Evolutionary conservation across 1,139 yeast genomes (phyloP).

Genomic region (Geotrichum reessii): DNA sequence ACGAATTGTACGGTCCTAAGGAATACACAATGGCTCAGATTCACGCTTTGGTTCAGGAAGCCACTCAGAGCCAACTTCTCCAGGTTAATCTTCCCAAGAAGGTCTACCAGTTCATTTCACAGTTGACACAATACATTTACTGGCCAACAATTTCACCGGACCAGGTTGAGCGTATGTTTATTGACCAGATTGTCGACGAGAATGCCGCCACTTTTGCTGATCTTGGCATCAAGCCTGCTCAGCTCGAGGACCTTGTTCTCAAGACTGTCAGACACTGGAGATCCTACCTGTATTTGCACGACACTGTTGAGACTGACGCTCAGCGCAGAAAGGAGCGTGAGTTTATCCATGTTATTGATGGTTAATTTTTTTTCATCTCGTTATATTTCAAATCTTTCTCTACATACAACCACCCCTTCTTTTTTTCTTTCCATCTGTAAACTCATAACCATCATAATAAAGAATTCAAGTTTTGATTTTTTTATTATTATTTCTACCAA

Average conservation of each 20-base stretch:
- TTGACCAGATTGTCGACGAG: conserved; percentile 60
- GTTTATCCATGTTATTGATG: conserved; percentile 32
- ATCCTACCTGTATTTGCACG: conserved; percentile 33
- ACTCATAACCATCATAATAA: neutral
- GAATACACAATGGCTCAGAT: conserved; percentile 58
- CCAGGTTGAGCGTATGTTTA: conserved; percentile 68
- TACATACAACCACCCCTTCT: neutral
- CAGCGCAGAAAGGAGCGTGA: conserved; percentile 34
- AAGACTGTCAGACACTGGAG: conserved; percentile 48
- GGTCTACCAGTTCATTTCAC: conserved; percentile 43
- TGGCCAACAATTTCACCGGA: conserved; percentile 71
- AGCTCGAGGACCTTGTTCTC: conserved; percentile 63
- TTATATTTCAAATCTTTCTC: neutral
- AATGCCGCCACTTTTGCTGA: conserved; percentile 63
- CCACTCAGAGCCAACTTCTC: conserved; percentile 43
- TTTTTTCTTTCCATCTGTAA: neutral
- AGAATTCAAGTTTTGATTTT: neutral
- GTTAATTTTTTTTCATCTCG: neutral
- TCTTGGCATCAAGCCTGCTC: conserved; percentile 66
- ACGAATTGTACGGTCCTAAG: conserved; percentile 72
- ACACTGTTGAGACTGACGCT: conserved; percentile 34
- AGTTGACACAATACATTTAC: conserved; percentile 52
- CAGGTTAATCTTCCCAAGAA: conserved; percentile 52
- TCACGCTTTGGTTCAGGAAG: conserved; percentile 63
- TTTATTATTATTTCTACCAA: neutral